Base-by-base conservation (phyloP, 495 filamentous ascomycete genomes). In the Penicillium diatomitis region DNA sequence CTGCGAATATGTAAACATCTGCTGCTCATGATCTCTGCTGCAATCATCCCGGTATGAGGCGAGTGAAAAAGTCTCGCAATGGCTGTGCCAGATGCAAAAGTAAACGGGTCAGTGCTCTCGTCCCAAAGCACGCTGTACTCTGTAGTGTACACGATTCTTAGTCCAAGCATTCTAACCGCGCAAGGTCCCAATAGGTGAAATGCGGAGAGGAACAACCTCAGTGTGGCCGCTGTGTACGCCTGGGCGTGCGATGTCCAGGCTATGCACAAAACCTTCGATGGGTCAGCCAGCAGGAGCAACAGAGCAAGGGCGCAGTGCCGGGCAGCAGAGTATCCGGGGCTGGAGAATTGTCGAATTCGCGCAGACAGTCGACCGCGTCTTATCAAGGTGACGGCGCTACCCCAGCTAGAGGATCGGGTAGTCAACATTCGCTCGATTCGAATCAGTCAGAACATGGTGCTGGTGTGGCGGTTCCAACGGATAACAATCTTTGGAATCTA, bases 181-280 rank as follows among this genome's bases (percentile, higher is more conserved):
- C 9, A n/a, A 5, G n/a, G 6, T 2, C 20, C 31, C 39, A 38
- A 49, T 32, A 79, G 77, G 64, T 80, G 48, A 80, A 80, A 65
- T 80, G 77, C 54, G 77, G 76, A 61, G 77, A 80, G 56, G 68
- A 67, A 31, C 69, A 74, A 36, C 77, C 77, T 33, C 61, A 66
- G 42, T 81, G 77, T 54, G 58, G 51, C 47, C 73, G 76, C 46
- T 81, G 77, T 51, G 68, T 57, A n/a, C 70, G 70, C 33, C 58
- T 76, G 41, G 68, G 71, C 0, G 62, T 78, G 12, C 52, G 53
- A 29, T 81, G 77, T 43, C 77, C 77, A 11, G 77, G 77, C 1
- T 81, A 80, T 53, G 61, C 68, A 4, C 72, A 78, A 55, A 62
- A 71, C 5, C 56, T 81, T 10, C 68, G 72, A 32, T 81, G 78